Evolutionary conservation across 208 protist species (phyloP), one percentile per base, ranked within the genome.

Genomic region (Acanthamoeba royreba): DNA sequence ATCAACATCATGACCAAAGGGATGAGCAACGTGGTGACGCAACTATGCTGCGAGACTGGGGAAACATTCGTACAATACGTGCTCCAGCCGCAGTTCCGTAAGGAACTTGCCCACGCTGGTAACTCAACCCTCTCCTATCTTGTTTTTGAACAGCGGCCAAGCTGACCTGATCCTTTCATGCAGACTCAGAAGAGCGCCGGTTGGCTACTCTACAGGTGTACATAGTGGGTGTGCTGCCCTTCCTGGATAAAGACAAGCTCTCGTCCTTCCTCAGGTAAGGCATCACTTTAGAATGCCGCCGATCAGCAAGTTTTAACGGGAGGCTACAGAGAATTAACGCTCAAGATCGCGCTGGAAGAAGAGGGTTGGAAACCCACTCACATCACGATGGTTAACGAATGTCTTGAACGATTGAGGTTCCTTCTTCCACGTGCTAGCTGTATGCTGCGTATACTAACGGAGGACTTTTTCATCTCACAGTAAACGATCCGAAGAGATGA

Each of bases 201-300:
- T n/a, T 47, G 61, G 87, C 40, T 7, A 40, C 46, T 3, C 87
- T 92, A 4, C 87, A 47, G 46, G 87, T 92, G 31, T 92, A 47
- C 33, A 35, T 74, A 7, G 61, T 92, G 42, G 87, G 87, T n/a
- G 58, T 92, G n/a, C 87, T 92, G 55, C 87, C 87, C 9, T 77
- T 49, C 46, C 42, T 92, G 8, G 87, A 33, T n/a, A 69, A 28
- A 22, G 58, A 92, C 38, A 69, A 92, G 55, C 38, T 92, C 28
- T 33, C 40, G 7, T 35, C 69, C 3, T 81, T 49, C 42, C 69
- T 81, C n/a, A 31, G 38, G 87, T 92, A 38, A 7, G n/a, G 17
- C 15, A 88, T 28, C 38, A 77, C 38, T 53, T 88, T 55, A 46
- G 15, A 15, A 43, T 79, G 11, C 11, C 35, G 28, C 66, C 11